Evolutionary conservation across 768 basidiomycete genomes (phyloP).

Genomic region (Austroboletus festivus): DNA sequence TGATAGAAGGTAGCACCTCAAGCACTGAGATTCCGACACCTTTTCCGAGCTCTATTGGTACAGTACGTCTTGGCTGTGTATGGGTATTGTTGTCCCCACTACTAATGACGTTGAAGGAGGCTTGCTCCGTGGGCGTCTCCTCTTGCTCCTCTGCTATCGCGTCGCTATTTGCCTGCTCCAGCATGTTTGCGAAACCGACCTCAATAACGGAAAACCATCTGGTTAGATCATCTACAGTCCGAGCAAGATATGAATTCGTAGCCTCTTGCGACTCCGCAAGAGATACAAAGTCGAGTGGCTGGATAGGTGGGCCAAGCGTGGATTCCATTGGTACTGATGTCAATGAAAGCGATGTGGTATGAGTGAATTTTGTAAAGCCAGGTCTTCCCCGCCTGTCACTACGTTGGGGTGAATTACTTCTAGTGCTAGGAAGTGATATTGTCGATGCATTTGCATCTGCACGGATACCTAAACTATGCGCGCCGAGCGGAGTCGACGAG

Average conservation of each 20-base stretch:
- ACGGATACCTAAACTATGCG: conserved; percentile 22
- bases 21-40: conserved; percentile 2
- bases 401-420: conserved; percentile 28
- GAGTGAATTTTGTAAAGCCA: conserved; percentile 25
- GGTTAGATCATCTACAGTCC: conserved; percentile 70
- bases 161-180: conserved; percentile 51
- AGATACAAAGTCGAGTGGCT: conserved; percentile 66
- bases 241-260: conserved; percentile 66
- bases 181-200: conserved; percentile 61
- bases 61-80: conserved; percentile 8
- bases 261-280: conserved; percentile 52
- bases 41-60: conserved; percentile 21
- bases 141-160: conserved; percentile 68
- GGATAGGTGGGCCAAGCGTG: conserved; percentile 45
- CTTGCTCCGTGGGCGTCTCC: conserved; percentile 30
- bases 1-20: conserved; percentile 10
- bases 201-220: conserved; percentile 77
- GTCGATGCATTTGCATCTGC: conserved; percentile 38
- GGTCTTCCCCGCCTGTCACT: conserved; percentile 20
- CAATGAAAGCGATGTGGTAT: conserved; percentile 33
- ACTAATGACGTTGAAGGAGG: conserved; percentile 7
- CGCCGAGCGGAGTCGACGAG: conserved; percentile 38
- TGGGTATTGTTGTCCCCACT: conserved; percentile 8
- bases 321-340: conserved; percentile 31
- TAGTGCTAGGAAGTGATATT: conserved; percentile 40